Conservation (phyloP, 805 yeast species). For the Candida suzukii region DNA sequence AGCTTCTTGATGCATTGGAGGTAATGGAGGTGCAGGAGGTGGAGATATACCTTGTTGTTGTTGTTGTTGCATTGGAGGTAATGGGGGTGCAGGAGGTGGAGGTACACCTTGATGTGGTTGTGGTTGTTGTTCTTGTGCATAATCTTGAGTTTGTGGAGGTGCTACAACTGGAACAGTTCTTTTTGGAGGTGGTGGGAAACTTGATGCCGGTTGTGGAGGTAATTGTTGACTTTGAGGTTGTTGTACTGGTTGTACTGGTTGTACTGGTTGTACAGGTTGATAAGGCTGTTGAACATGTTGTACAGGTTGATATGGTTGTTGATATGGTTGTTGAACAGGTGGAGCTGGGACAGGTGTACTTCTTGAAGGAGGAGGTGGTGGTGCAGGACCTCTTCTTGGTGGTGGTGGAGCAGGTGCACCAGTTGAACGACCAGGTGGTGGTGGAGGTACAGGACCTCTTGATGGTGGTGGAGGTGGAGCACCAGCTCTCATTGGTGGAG, state of each 20-base stretch:
- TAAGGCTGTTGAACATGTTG: constrained; percentile 3
- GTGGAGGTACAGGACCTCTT: constrained; percentile 3
- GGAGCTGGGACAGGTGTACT: constrained; percentile 13
- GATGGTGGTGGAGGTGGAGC: constrained; percentile 20
- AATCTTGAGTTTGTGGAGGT: constrained; percentile 4
- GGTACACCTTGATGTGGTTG: constrained; percentile 14
- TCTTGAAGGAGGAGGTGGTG: constrained; percentile 22
- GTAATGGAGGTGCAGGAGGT: constrained; percentile 35
- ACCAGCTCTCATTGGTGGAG: constrained; percentile 4
- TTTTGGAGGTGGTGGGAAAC: constrained; percentile 10
- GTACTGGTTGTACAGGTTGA: constrained; percentile 9
- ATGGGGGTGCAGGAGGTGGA: constrained; percentile 31
- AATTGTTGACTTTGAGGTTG: constrained; percentile 7
- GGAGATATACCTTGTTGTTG: constrained; percentile 18
- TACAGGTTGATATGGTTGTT: constrained; percentile 29
- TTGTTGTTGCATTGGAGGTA: constrained; percentile 29
- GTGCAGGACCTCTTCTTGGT: constrained; percentile 15
- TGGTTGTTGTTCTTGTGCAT: constrained; percentile 8
- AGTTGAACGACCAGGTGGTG: neutral
- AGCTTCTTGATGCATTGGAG: no score
- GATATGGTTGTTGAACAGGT: constrained; percentile 27
- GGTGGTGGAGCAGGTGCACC: constrained; percentile 5
- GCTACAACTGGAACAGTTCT: constrained; percentile 7
- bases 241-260: constrained; percentile 3
- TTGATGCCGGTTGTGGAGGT: constrained; percentile 7